Base-by-base conservation (phyloP, 768 basidiomycete genomes). In the Mycena rebaudengoi region DNA sequence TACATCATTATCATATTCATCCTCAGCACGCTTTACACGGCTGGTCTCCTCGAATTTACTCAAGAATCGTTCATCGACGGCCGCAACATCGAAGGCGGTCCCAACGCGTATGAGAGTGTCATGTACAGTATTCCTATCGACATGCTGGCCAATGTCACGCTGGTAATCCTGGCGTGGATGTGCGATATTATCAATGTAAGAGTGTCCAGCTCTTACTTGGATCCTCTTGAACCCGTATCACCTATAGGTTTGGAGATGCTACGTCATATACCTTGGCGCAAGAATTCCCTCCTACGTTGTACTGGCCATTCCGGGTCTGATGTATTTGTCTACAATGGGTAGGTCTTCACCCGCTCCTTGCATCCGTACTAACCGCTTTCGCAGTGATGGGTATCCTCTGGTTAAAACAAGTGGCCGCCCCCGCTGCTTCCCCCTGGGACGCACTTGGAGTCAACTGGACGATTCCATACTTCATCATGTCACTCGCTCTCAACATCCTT, bases 21-120 rank as follows among this genome's bases (percentile, higher is more conserved):
- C 25, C 44, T 67, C 20, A 56, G 50, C 28, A 71, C 71, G 1
- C 32, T 73, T 18, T 73, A 64, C 50, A 59, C 67, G 1, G 71
- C 51, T 16, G 60, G 56, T 5, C 51, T 66, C 12, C 23, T 64
- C 1, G 37, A 65, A 18, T 70, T 76, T 40, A 68, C 68, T 0
- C 74, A 75, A 30, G 64, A 74, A 54, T 63, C 69, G 0, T 78
- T 76, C 52, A 70, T 79, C 41, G 71, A 79, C 52, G 48, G 71
- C 45, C 71, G 78, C 5, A 67, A 76, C 45, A 78, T 70, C 32
- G 72, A 73, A 0, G 75, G 75, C 3, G 77, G 78, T 14, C 76
- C 77, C 5, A 69, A 44, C 13, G 68, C 63, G 10, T 79, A 60
- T 32, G 69, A 69, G 20, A 53, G 62, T 8, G n/a, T 51, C 3